Percentiles rank a stretch among this genome's conserved stretches.
These are phyloP conservation scores for Podila epicladia DNA, from an alignment of 192 early-diverging fungal genomes.

Conservation along the genomic window DNA sequence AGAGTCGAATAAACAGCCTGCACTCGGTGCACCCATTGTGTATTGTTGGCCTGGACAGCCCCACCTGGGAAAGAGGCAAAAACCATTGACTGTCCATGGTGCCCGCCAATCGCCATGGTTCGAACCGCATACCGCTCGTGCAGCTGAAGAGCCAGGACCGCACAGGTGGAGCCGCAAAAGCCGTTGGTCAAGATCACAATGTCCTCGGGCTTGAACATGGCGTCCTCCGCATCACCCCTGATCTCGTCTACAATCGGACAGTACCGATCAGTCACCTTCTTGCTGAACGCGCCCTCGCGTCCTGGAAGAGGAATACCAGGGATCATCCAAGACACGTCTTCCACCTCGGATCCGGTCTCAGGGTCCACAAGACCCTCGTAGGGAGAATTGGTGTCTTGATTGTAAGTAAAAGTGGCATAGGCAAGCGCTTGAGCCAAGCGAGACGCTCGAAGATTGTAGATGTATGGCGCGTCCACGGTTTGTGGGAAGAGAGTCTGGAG, in stretches of 20 bases:
- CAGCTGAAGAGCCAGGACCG: slow-evolving; percentile 31
- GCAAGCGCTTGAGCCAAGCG: slow-evolving; percentile 33
- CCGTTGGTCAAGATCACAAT: slow-evolving; percentile 46
- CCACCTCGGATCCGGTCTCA: slow-evolving; percentile 23
- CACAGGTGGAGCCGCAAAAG: slow-evolving; percentile 48
- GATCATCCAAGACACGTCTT: slow-evolving; percentile 22
- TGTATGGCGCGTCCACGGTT: slow-evolving; percentile 36
- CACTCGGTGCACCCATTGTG: slow-evolving; percentile 20
- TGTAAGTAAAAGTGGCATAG: slow-evolving; percentile 18
- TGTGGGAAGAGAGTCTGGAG: slow-evolving; percentile 35
- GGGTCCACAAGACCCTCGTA: slow-evolving; percentile 39
- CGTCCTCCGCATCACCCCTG: neutral
- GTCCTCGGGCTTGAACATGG: slow-evolving; percentile 21
- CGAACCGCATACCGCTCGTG: slow-evolving; percentile 39
- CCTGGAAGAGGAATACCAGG: slow-evolving; percentile 17
- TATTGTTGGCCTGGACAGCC: slow-evolving; percentile 45
- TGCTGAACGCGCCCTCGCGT: slow-evolving; percentile 24
- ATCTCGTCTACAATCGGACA: slow-evolving; percentile 26
- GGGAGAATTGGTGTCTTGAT: slow-evolving; percentile 12
- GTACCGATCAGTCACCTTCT: slow-evolving; percentile 16
- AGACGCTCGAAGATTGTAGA: slow-evolving; percentile 36
- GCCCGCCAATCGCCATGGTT: slow-evolving; percentile 34
- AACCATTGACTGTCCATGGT: slow-evolving; percentile 32
- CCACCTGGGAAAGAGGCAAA: slow-evolving; percentile 50
- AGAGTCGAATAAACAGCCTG: slow-evolving; percentile 8